Percentiles rank a stretch among this genome's conserved stretches.
phyloP scores from a whole-genome alignment of 1,284 basidiomycete species.

The Boletus semigastroideus region DNA sequence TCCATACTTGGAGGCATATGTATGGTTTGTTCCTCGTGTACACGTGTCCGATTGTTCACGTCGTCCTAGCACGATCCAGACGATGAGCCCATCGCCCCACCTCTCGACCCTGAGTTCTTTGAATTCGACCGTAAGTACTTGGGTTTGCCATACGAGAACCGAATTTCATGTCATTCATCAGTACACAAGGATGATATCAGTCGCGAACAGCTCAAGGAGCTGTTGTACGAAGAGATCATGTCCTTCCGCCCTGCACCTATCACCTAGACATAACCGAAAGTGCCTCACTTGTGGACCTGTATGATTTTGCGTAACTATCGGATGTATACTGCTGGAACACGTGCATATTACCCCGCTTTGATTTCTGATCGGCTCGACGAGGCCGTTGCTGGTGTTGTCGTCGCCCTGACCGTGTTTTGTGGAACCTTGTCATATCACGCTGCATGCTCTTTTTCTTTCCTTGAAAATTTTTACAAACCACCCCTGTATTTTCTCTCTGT shows the following conservation, averaged over 20 bases:
- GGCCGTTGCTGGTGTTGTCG: neutral
- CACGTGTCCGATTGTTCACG: constrained; percentile 4
- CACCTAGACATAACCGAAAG: constrained; percentile 29
- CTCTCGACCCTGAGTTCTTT: constrained; percentile 89
- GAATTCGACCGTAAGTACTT: constrained; percentile 71
- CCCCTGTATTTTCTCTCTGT: too few relatives aligned
- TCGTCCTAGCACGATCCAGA: constrained; percentile 77
- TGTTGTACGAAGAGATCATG: constrained; percentile 74
- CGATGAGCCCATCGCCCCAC: constrained; percentile 89
- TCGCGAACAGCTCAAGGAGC: constrained; percentile 74
- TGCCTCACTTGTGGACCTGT: neutral
- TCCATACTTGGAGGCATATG: constrained; percentile 90
- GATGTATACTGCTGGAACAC: constrained; percentile 11
- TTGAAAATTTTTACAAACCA: too few relatives aligned
- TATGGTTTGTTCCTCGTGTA: constrained; percentile 37
- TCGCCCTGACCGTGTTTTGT: neutral
- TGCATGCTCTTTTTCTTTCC: too few relatives aligned
- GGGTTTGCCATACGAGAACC: neutral
- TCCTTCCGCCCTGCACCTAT: constrained; percentile 71
- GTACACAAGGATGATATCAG: constrained; percentile 94
- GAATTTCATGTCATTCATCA: constrained; percentile 30
- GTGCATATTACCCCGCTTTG: constrained; percentile 6
- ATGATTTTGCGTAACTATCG: constrained; percentile 7
- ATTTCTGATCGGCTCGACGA: neutral
- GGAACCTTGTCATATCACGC: neutral